Evolutionary conservation across 2,329 filamentous ascomycete genomes (phyloP).

Genomic region (Geosmithia putterillii): DNA sequence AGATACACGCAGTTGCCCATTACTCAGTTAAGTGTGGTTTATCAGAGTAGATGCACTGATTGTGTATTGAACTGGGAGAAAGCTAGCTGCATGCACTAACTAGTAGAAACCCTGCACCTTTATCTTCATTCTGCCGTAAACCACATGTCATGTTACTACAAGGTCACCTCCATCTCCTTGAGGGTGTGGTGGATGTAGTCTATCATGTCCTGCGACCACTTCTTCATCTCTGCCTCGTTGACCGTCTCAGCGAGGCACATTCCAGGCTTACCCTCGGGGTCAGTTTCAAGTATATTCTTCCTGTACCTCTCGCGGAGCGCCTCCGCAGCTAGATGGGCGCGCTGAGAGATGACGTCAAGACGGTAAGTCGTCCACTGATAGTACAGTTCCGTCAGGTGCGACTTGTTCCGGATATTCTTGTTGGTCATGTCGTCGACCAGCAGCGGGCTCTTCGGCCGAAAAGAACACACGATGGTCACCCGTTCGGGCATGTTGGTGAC

Average conservation of each 20-base stretch:
- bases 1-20: no score
- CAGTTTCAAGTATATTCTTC: slow-evolving; percentile 9
- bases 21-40: no score
- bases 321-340: slow-evolving; percentile 8
- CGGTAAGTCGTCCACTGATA: slow-evolving; percentile 15
- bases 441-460: slow-evolving; percentile 24
- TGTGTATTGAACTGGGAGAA: no score
- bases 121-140: no score
- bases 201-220: slow-evolving; percentile 15
- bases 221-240: slow-evolving; percentile 9
- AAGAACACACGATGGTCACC: slow-evolving; percentile 32
- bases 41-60: no score
- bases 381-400: slow-evolving; percentile 13
- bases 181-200: slow-evolving; percentile 15
- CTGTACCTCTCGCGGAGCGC: slow-evolving; percentile 10
- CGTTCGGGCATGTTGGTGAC: slow-evolving; percentile 27
- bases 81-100: no score
- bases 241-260: slow-evolving; percentile 15
- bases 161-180: slow-evolving; percentile 11
- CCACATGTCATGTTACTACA: no score
- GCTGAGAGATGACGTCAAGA: slow-evolving; percentile 10
- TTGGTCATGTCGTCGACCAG: slow-evolving; percentile 26
- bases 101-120: no score
- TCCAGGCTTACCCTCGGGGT: slow-evolving; percentile 10
- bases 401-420: slow-evolving; percentile 11